Evolutionary conservation across 768 basidiomycete genomes (phyloP).

Genomic region (Tylopilus plumbeoviolaceoides): DNA sequence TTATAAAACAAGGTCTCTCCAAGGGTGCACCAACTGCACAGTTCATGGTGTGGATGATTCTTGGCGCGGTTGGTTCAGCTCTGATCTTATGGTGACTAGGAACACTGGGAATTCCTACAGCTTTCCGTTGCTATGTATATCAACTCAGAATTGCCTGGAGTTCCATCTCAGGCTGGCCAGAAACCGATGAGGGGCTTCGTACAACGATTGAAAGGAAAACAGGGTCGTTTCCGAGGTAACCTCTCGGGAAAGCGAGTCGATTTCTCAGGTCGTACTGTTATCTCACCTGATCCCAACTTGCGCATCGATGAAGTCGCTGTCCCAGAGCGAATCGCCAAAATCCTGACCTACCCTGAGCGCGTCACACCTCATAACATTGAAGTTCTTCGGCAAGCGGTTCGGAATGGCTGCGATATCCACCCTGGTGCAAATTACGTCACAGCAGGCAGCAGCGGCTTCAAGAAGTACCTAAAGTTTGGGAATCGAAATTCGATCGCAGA

Average conservation of each 20-base stretch:
- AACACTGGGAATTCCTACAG: conserved; percentile 98
- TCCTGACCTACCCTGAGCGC: conserved; percentile 94
- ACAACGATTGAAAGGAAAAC: conserved; percentile 97
- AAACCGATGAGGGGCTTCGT: conserved; percentile 98
- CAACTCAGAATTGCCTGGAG: conserved; percentile 94
- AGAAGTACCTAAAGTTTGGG: conserved; percentile 88
- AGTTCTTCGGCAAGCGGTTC: conserved; percentile 64
- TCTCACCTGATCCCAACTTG: conserved; percentile 98
- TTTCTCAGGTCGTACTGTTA: conserved; percentile 97
- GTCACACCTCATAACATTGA: conserved; percentile 91
- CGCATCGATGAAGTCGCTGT: conserved; percentile 98
- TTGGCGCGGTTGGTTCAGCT: not conserved
- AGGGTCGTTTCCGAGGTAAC: conserved; percentile 97
- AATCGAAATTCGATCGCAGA: conserved; percentile 79
- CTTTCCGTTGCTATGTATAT: conserved; percentile 96
- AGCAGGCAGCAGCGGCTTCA: conserved; percentile 69
- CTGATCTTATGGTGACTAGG: conserved; percentile 41
- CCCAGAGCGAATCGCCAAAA: conserved; percentile 90
- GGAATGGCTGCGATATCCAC: conserved; percentile 86
- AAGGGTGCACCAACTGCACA: conserved; percentile 86
- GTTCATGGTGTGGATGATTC: conserved; percentile 61
- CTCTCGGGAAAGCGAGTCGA: conserved; percentile 98
- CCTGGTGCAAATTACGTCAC: conserved; percentile 96
- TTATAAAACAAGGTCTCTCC: conserved; percentile 85
- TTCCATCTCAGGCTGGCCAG: conserved; percentile 79